Percentiles rank a stretch among this genome's conserved stretches.
Evolutionary conservation across 2,329 filamentous ascomycete species (phyloP).

Genomic region (Alternaria brassicicola): DNA sequence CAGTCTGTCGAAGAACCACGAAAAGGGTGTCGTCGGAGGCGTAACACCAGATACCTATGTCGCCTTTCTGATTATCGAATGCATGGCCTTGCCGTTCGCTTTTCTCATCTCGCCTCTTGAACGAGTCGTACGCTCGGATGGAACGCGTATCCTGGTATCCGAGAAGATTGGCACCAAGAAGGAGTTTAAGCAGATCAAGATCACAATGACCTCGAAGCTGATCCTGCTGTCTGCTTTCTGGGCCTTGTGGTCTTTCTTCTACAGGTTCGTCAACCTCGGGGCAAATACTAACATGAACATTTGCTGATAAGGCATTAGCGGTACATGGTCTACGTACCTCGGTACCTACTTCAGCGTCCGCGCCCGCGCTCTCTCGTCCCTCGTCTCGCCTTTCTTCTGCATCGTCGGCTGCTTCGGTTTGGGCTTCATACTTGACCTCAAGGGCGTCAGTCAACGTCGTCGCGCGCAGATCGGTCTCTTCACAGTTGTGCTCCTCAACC

Average conservation of each 20-base stretch:
- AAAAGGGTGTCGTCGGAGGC: conserved; percentile 42
- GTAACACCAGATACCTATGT: conserved; percentile 55
- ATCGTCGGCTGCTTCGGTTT: conserved; percentile 58
- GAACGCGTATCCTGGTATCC: conserved; percentile 52
- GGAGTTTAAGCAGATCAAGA: conserved; percentile 50
- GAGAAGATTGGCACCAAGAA: conserved; percentile 50
- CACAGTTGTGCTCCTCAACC: conserved; percentile 54
- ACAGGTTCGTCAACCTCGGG: conserved; percentile 27
- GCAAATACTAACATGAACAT: neutral
- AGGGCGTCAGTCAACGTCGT: conserved; percentile 65
- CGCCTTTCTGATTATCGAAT: conserved; percentile 57
- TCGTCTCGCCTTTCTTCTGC: conserved; percentile 58
- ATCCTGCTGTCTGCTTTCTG: conserved; percentile 51
- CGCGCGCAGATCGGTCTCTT: conserved; percentile 56
- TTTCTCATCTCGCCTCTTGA: conserved; percentile 56
- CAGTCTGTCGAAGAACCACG: conserved; percentile 36
- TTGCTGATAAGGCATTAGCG: conserved; percentile 33
- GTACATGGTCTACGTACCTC: conserved; percentile 56
- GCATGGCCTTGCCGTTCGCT: conserved; percentile 54
- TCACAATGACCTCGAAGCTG: conserved; percentile 47
- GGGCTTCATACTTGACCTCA: conserved; percentile 65
- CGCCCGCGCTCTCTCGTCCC: conserved; percentile 53
- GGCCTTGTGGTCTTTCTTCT: conserved; percentile 58
- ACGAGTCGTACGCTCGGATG: conserved; percentile 54
- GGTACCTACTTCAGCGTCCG: conserved; percentile 55